These are phyloP conservation scores for Elsinoe perseae DNA, from an alignment of 2,329 filamentous ascomycete species.

Conservation along the genomic window DNA sequence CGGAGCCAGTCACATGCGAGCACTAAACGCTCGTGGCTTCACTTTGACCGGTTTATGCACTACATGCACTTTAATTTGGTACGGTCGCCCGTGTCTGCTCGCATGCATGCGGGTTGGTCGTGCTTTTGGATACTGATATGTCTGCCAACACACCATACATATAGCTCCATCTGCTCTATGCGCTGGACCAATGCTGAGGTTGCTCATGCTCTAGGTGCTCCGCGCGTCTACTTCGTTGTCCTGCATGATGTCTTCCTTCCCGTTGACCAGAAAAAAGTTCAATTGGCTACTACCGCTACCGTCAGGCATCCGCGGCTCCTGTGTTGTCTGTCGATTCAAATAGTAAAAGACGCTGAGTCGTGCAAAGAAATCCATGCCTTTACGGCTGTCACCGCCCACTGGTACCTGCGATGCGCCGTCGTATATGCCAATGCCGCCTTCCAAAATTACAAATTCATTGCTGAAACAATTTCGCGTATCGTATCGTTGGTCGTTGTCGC, in stretches of 20 bases:
- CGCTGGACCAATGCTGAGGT: background rate
- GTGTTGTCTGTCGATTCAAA: conserved; percentile 8
- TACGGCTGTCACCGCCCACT: background rate
- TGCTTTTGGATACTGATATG: conserved; percentile 3
- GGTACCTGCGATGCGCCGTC: background rate
- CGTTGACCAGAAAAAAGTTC: background rate
- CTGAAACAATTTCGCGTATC: background rate
- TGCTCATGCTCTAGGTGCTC: background rate
- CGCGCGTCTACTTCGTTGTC: background rate
- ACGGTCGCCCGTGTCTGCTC: background rate
- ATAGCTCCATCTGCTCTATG: background rate
- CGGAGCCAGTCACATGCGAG: background rate
- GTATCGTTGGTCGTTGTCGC: background rate
- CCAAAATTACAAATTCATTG: background rate
- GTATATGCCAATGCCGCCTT: background rate
- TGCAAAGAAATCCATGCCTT: background rate
- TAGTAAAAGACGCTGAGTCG: background rate
- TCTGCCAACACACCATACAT: conserved; percentile 12
- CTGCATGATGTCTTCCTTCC: background rate
- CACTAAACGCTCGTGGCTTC: conserved; percentile 10
- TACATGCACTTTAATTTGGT: background rate
- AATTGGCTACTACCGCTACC: background rate
- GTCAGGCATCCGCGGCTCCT: conserved; percentile 5
- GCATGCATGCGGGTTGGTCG: conserved; percentile 6
- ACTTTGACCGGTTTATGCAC: conserved; percentile 8